Evolutionary conservation across 2,329 filamentous ascomycete genomes (phyloP).

Genomic region (Neofusicoccum umdonicola): DNA sequence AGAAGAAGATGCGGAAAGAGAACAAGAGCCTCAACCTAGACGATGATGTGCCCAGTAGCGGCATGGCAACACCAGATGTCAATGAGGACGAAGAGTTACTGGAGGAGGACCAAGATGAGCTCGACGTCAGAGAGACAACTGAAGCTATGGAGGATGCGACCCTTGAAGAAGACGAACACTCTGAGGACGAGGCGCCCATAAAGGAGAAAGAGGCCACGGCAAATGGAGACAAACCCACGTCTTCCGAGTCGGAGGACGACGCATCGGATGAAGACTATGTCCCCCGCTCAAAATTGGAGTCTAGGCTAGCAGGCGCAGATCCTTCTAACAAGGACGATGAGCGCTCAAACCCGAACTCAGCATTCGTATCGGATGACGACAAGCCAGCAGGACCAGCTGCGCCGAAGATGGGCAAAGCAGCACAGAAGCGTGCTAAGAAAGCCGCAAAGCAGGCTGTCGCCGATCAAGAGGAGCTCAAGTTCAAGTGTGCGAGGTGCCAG

Average conservation of each 20-base stretch:
- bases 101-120: conserved; percentile 22
- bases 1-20: conserved; percentile 79
- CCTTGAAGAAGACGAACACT: conserved; percentile 34
- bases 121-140: conserved; percentile 8
- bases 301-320: conserved; percentile 27
- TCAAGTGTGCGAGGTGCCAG: conserved; percentile 75
- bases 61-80: conserved; percentile 31
- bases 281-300: conserved; percentile 36
- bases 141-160: conserved; percentile 18
- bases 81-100: conserved; percentile 26
- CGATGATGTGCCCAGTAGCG: conserved; percentile 33
- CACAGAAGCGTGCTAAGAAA: conserved; percentile 46
- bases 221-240: not conserved
- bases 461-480: conserved; percentile 39
- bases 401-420: conserved; percentile 48
- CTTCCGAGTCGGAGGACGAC: conserved; percentile 18
- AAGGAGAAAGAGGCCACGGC: not conserved
- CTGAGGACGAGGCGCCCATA: conserved; percentile 31
- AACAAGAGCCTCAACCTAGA: conserved; percentile 59
- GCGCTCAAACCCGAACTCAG: not conserved
- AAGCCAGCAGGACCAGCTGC: conserved; percentile 17
- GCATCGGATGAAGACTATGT: conserved; percentile 31
- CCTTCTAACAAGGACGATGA: not conserved
- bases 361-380: conserved; percentile 14
- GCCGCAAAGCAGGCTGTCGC: conserved; percentile 41